phyloP scores from a whole-genome alignment of 495 filamentous ascomycete species.

The Daldinia concentrica region DNA sequence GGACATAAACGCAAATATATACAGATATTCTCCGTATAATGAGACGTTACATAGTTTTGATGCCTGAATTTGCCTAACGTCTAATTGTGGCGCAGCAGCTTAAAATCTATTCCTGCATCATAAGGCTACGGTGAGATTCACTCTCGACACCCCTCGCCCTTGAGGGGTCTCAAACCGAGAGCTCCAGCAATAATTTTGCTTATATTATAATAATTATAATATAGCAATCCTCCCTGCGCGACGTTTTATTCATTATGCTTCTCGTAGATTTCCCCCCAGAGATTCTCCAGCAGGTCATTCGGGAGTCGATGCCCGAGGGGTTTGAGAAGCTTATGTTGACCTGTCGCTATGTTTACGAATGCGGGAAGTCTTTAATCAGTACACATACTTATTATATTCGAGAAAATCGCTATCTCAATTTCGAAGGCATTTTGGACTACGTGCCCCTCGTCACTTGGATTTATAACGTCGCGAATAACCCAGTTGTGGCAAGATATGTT shows the following conservation, averaged over 20 bases:
- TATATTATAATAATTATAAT: neutral
- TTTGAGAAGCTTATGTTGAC: slow-evolving; percentile 19
- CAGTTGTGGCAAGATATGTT: neutral
- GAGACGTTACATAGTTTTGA: neutral
- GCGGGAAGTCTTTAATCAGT: slow-evolving; percentile 5
- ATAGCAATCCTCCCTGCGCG: neutral
- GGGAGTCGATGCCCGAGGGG: slow-evolving; percentile 17
- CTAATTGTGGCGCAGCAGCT: neutral
- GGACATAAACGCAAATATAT: neutral
- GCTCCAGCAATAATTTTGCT: neutral
- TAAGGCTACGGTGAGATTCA: slow-evolving; percentile 1
- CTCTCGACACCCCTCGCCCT: neutral
- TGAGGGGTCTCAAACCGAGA: neutral
- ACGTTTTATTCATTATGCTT: neutral
- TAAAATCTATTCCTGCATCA: neutral
- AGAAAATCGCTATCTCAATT: neutral
- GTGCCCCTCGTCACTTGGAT: neutral
- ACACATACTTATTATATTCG: neutral
- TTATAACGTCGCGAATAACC: neutral
- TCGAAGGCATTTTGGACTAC: neutral
- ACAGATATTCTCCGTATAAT: neutral
- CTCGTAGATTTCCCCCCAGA: slow-evolving; percentile 9
- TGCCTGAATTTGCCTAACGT: neutral
- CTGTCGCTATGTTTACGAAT: slow-evolving; percentile 17
- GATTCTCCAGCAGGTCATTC: slow-evolving; percentile 7